Percentiles rank a stretch among this genome's conserved stretches.
Conservation (phyloP, 306 rosid genomes). For the Urtica urens region DNA sequence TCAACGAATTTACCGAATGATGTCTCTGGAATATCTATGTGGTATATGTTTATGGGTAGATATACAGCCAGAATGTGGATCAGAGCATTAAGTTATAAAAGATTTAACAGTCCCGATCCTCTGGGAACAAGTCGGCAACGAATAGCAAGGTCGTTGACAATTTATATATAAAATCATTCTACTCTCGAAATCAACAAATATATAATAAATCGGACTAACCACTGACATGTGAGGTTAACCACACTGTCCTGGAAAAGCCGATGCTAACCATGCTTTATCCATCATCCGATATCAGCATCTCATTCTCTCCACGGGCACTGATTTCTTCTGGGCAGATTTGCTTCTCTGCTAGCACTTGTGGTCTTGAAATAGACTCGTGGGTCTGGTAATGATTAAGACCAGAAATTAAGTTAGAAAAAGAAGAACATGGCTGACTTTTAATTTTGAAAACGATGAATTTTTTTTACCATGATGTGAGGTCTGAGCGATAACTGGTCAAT, state of each 20-base stretch:
- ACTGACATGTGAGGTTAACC: background rate
- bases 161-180: no score
- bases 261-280: constrained; percentile 11
- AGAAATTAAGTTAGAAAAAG: constrained; percentile 18
- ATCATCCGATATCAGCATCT: constrained; percentile 6
- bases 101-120: no score
- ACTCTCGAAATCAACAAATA: no score
- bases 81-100: no score
- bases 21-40: no score
- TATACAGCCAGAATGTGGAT: no score
- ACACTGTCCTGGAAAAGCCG: constrained; percentile 1
- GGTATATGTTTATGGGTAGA: no score
- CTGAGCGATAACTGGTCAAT: constrained; percentile 21
- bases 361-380: constrained; percentile 30
- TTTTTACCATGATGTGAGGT: constrained; percentile 36
- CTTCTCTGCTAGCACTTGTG: constrained; percentile 31
- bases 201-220: no score
- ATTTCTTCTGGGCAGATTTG: constrained; percentile 39
- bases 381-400: constrained; percentile 26
- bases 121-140: no score
- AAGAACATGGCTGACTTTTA: background rate
- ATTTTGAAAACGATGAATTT: background rate
- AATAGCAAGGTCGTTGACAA: no score
- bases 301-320: constrained; percentile 18
- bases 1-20: no score